Evolutionary conservation across 2,329 filamentous ascomycete species (phyloP).

Genomic region (Venturia nashicola): DNA sequence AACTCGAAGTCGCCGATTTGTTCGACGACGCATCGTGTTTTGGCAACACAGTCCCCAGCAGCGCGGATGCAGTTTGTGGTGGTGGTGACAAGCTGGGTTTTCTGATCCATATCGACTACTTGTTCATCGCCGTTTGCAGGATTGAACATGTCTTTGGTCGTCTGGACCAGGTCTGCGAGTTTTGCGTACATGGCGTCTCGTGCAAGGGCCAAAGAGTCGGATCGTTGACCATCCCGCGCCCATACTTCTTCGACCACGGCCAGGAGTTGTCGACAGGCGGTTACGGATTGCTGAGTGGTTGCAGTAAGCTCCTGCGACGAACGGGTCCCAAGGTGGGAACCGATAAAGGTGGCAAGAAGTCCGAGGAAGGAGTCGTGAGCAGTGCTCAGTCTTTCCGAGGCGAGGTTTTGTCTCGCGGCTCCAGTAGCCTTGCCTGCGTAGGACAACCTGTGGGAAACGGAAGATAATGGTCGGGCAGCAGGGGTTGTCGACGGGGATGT

Average conservation of each 20-base stretch:
- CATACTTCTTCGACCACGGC: constrained; percentile 72
- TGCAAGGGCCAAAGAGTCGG: constrained; percentile 53
- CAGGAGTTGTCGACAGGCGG: constrained; percentile 68
- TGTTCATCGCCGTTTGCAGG: constrained; percentile 60
- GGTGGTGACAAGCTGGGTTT: constrained; percentile 60
- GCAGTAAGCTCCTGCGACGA: constrained; percentile 71
- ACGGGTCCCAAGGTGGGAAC: constrained; percentile 84
- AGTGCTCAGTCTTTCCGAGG: constrained; percentile 67
- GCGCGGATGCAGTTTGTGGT: constrained; percentile 82
- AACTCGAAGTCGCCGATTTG: constrained; percentile 85
- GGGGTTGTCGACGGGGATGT: constrained; percentile 12
- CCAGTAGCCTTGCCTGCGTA: constrained; percentile 55
- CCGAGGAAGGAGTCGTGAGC: constrained; percentile 84
- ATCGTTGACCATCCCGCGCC: constrained; percentile 59
- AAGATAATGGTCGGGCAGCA: constrained; percentile 21
- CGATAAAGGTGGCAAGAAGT: constrained; percentile 85
- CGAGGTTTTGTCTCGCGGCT: constrained; percentile 53
- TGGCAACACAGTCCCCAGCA: constrained; percentile 81
- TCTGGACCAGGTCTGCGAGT: constrained; percentile 67
- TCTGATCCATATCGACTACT: constrained; percentile 69
- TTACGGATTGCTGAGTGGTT: constrained; percentile 72
- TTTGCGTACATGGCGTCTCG: constrained; percentile 67
- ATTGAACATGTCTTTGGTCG: constrained; percentile 67
- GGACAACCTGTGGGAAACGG: constrained; percentile 62
- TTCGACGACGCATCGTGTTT: constrained; percentile 75